Conservation (phyloP, 2,329 filamentous ascomycete species). For the Grosmannia penicillata region DNA sequence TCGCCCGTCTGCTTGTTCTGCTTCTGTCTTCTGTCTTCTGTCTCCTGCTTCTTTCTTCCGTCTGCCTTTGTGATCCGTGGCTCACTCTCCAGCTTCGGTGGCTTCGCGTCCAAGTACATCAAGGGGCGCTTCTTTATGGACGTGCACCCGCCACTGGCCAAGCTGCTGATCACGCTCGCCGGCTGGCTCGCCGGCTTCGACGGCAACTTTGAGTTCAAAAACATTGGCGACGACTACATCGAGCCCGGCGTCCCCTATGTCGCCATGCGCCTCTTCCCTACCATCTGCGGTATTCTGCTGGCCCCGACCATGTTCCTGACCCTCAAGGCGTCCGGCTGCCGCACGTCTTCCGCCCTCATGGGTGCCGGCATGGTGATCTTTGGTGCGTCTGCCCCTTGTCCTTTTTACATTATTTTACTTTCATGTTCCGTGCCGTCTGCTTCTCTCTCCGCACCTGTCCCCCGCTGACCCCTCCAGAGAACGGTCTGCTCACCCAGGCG, state of each 20-base stretch:
- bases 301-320: slow-evolving; percentile 92
- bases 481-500: slow-evolving; percentile 87
- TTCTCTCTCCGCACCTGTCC: neutral
- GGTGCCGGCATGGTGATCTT: slow-evolving; percentile 83
- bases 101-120: slow-evolving; percentile 97
- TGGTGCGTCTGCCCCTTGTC: slow-evolving; percentile 39
- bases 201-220: slow-evolving; percentile 96
- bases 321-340: slow-evolving; percentile 79
- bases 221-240: slow-evolving; percentile 97
- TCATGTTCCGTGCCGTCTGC: neutral
- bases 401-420: neutral
- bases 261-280: slow-evolving; percentile 88
- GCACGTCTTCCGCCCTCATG: slow-evolving; percentile 68
- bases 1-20: too few species aligned
- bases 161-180: slow-evolving; percentile 88
- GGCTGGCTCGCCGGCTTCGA: slow-evolving; percentile 93
- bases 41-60: neutral
- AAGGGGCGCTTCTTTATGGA: slow-evolving; percentile 99
- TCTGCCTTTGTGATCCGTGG: neutral
- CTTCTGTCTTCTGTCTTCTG: slow-evolving; percentile 18
- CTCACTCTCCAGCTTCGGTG: slow-evolving; percentile 59
- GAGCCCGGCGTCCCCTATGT: slow-evolving; percentile 94
- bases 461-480: slow-evolving; percentile 43
- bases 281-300: slow-evolving; percentile 73
- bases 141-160: slow-evolving; percentile 94